Percentiles rank a stretch among this genome's conserved stretches.
Conservation (phyloP, 2,329 filamentous ascomycete genomes). For the Alternaria angustiovoidea region DNA sequence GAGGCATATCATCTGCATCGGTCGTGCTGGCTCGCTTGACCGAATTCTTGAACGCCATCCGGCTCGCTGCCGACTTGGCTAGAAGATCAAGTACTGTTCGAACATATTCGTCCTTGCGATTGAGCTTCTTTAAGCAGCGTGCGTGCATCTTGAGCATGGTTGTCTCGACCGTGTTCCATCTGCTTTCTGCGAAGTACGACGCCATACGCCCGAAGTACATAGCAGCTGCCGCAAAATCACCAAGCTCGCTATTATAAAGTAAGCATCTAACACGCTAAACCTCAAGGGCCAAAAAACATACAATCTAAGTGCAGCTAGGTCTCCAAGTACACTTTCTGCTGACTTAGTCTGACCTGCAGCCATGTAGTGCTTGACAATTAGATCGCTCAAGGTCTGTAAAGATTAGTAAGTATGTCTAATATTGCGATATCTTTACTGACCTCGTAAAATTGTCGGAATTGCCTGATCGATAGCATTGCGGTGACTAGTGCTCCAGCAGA, state of each 20-base stretch:
- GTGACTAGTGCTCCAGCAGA: conserved; percentile 40
- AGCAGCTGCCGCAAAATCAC: conserved; percentile 76
- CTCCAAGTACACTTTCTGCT: conserved; percentile 78
- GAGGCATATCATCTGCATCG: conserved; percentile 16
- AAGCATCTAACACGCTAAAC: conserved; percentile 4
- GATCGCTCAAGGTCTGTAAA: conserved; percentile 82
- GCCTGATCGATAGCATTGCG: conserved; percentile 47
- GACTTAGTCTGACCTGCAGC: conserved; percentile 81
- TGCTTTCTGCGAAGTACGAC: conserved; percentile 73
- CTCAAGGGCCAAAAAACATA: conserved; percentile 25
- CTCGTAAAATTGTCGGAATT: conserved; percentile 54
- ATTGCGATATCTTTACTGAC: conserved; percentile 20
- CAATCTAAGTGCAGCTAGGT: conserved; percentile 86
- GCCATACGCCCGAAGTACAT: conserved; percentile 80
- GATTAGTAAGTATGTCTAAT: conserved; percentile 36
- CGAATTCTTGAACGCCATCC: conserved; percentile 36
- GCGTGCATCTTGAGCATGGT: conserved; percentile 88
- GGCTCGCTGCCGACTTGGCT: conserved; percentile 65
- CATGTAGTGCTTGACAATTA: conserved; percentile 81
- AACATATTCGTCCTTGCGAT: conserved; percentile 80
- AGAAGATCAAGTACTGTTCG: conserved; percentile 77
- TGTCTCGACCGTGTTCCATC: conserved; percentile 82
- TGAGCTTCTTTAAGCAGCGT: conserved; percentile 78
- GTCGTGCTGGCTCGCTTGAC: conserved; percentile 24
- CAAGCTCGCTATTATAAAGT: conserved; percentile 59